Conservation (phyloP, 176 grass and related monocot genomes). For the Avena atlantica region DNA sequence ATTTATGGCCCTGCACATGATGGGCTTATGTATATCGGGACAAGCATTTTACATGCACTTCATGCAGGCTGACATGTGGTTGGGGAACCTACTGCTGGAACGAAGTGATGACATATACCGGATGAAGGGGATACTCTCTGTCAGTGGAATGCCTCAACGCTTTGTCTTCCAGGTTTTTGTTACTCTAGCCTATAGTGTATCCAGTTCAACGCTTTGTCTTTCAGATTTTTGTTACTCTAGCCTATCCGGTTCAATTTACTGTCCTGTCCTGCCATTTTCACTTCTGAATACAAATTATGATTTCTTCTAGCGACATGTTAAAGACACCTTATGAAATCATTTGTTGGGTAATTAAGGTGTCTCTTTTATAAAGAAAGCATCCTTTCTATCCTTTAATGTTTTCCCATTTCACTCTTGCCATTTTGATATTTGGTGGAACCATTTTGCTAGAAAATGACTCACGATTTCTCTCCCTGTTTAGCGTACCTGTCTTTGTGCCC, state of each 20-base stretch:
- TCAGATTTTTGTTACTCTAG: constrained; percentile 55
- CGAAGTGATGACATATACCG: constrained; percentile 92
- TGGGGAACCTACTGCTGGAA: constrained; percentile 89
- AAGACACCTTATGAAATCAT: neutral
- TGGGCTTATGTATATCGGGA: constrained; percentile 30
- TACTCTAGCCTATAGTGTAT: constrained; percentile 21
- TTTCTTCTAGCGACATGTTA: neutral
- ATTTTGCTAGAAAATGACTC: neutral
- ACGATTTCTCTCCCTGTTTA: neutral
- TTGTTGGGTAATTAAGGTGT: neutral
- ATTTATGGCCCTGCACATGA: constrained; percentile 22
- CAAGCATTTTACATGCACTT: constrained; percentile 36
- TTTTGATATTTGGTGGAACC: neutral
- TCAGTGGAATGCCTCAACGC: constrained; percentile 92
- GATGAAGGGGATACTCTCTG: constrained; percentile 94
- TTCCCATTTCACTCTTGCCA: neutral
- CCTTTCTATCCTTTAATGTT: neutral
- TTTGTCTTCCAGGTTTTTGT: constrained; percentile 88
- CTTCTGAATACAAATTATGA: neutral
- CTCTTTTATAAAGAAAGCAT: neutral
- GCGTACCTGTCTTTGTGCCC: neutral
- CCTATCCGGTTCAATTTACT: constrained; percentile 13
- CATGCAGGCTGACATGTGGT: constrained; percentile 90
- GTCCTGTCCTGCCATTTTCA: too few relatives aligned
- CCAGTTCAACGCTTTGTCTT: constrained; percentile 80